phyloP scores from a whole-genome alignment of 106 monocot species.

The Gastrodia elata region DNA sequence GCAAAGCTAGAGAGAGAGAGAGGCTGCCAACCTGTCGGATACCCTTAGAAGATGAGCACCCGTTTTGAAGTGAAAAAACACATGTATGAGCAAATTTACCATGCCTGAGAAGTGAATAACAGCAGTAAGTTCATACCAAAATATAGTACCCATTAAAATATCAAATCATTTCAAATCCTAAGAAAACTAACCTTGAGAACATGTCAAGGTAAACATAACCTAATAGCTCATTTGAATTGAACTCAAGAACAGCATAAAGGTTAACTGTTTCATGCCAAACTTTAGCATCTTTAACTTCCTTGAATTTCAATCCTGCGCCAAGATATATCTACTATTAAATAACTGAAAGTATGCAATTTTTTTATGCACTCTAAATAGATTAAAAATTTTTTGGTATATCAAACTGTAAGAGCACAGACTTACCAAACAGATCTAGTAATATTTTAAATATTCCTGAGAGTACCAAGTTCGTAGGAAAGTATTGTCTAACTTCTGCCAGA shows the following conservation, averaged over 20 bases:
- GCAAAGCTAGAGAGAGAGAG: background rate
- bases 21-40: conserved; percentile 45
- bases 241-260: conserved; percentile 63
- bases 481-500: conserved; percentile 55
- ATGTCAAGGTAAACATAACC: conserved; percentile 93
- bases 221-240: conserved; percentile 60
- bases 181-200: conserved; percentile 55
- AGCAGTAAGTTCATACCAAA: background rate
- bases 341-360: background rate
- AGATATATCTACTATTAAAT: background rate
- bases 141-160: background rate
- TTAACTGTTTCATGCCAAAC: conserved; percentile 86
- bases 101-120: conserved; percentile 36
- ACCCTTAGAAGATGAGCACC: conserved; percentile 58
- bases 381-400: background rate
- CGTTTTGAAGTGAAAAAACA: conserved; percentile 91
- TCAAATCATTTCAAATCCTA: background rate
- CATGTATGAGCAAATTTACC: conserved; percentile 85
- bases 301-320: conserved; percentile 61
- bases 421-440: conserved; percentile 92
- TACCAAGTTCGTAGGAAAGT: conserved; percentile 75
- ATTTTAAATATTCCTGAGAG: conserved; percentile 82
- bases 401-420: background rate
- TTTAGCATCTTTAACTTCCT: conserved; percentile 61
- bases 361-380: background rate